Evolutionary conservation across 306 rosid genomes (phyloP), one percentile per base, ranked within the genome.

Genomic region (Castanea mollissima): DNA sequence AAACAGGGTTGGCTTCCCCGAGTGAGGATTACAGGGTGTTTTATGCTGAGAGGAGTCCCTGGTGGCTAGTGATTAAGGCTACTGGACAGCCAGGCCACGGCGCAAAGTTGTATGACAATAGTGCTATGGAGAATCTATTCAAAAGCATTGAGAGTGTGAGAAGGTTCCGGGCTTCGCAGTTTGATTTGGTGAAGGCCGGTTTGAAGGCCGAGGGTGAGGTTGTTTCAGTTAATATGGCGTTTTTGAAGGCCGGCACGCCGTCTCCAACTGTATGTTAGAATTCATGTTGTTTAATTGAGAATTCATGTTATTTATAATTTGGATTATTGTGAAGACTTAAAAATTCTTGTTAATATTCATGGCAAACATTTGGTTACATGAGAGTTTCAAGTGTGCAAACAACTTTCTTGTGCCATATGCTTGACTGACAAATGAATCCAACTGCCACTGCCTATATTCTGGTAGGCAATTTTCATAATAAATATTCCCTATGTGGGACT

Each of bases 1-100:
- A 52, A n/a, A 62, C 74, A 91, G 98, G 99, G 31, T 52, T 95
- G 86, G 87, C 99, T 49, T 95, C 98, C 2, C 88, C 91, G 5
- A 71, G 73, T 65, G 92, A 83, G 76, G 67, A 88, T 20, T 95
- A 92, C 81, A 86, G 92, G 89, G 88, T 76, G 1, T 92, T 91
- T 74, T 92, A 90, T 78, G 96, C 91, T 0, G 99, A 95, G 90
- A 90, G 92, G 90, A 71, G 88, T 21, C 95, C 98, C 0, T 87
- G 91, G 98, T 95, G 99, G 99, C 12, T 91, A 85, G 88, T 85
- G 74, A 95, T 95, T 65, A 95, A 91, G 89, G 94, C 96, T 6
- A 77, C 86, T 32, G 98, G 98, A 32, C 92, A 91, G 16, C 99
- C 98, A 0, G 99, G 99, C 2, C 99, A 95, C 81, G 99, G 99